These are phyloP conservation scores for Pyricularia grisea DNA, from an alignment of 2,329 filamentous ascomycete genomes.

Conservation along the genomic window DNA sequence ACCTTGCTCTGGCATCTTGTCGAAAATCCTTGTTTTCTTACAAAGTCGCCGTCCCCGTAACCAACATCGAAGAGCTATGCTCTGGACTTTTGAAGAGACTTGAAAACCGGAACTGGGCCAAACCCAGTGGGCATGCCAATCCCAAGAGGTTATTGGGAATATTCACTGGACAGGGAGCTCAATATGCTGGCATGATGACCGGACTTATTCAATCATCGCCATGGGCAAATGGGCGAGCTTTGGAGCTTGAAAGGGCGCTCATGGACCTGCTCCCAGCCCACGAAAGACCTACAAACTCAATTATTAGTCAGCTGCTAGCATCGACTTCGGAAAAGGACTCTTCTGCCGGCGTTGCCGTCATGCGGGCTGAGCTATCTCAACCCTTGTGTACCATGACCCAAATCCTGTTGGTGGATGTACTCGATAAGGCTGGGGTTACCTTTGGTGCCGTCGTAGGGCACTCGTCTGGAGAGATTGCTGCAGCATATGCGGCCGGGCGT, in stretches of 20 bases:
- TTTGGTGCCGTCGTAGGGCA: constrained; percentile 12
- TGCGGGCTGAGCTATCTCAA: constrained; percentile 23
- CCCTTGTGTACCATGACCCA: constrained; percentile 20
- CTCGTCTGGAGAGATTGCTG: background rate
- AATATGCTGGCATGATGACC: constrained; percentile 25
- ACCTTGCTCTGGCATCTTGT: too few relatives aligned
- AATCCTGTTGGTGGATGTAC: constrained; percentile 19
- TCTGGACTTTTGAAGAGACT: too few relatives aligned
- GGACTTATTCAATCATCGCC: constrained; percentile 25
- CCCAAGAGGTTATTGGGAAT: too few relatives aligned
- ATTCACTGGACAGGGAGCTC: constrained; percentile 27
- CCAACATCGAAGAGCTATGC: too few relatives aligned
- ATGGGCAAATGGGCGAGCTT: constrained; percentile 13
- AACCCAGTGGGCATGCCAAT: too few relatives aligned
- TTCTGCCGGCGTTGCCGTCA: too few relatives aligned
- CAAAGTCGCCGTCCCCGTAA: too few relatives aligned
- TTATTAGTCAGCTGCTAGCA: constrained; percentile 22
- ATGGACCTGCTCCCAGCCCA: background rate
- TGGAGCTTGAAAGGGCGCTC: background rate
- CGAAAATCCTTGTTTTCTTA: too few relatives aligned
- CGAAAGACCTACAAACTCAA: constrained; percentile 17
- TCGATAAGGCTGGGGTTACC: constrained; percentile 14
- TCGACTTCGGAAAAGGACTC: too few relatives aligned
- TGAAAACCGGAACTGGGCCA: too few relatives aligned
- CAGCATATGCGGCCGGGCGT: constrained; percentile 8